These are phyloP conservation scores for Iberis pinnata DNA, from an alignment of 345 rosid species.

Conservation along the genomic window DNA sequence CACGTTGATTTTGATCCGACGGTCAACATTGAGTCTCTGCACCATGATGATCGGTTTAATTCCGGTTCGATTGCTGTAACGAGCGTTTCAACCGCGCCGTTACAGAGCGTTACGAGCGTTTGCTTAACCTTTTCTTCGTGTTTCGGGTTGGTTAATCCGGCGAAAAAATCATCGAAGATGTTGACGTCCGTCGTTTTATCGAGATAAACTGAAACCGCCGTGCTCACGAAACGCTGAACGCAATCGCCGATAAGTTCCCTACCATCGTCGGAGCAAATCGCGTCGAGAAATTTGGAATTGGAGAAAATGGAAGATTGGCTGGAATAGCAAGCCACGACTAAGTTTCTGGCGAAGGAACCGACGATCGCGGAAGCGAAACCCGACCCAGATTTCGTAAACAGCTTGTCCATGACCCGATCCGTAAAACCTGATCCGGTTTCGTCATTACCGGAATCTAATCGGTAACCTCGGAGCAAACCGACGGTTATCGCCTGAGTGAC, in stretches of 20 bases:
- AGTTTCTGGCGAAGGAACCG: constrained; percentile 75
- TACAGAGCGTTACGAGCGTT: constrained; percentile 50
- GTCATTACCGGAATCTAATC: constrained; percentile 22
- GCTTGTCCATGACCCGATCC: constrained; percentile 54
- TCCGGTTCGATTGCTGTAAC: constrained; percentile 47
- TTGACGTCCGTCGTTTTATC: constrained; percentile 63
- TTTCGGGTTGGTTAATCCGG: constrained; percentile 69
- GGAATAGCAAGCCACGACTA: constrained; percentile 43
- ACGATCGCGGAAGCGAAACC: constrained; percentile 72
- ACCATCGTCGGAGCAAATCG: constrained; percentile 39
- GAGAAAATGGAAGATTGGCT: constrained; percentile 5
- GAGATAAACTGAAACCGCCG: constrained; percentile 72
- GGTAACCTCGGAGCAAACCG: constrained; percentile 45
- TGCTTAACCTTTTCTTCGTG: constrained; percentile 46
- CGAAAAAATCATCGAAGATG: constrained; percentile 55
- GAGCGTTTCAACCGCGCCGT: constrained; percentile 52
- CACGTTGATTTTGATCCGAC: constrained; percentile 34
- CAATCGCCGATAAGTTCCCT: constrained; percentile 59
- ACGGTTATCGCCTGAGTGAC: constrained; percentile 47
- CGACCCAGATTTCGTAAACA: constrained; percentile 53
- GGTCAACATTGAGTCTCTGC: background rate
- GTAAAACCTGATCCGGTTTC: constrained; percentile 34
- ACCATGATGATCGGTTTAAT: constrained; percentile 16
- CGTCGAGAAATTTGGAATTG: constrained; percentile 34
- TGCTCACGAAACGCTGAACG: constrained; percentile 62